Conservation (phyloP, 441 rosid genomes). For the Kokia cookei region DNA sequence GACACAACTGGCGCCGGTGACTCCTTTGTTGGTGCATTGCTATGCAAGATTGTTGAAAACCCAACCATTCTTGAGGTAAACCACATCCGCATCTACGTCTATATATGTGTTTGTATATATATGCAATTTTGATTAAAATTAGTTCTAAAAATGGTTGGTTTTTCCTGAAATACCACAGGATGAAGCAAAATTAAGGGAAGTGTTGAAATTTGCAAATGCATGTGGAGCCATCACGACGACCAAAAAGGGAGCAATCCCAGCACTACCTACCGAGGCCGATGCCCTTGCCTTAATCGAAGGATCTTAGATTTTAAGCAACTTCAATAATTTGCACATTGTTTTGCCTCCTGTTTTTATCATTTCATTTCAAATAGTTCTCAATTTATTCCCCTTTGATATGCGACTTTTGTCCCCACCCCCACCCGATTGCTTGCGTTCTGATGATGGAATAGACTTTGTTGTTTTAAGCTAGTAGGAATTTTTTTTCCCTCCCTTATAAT, state of each 20-base stretch:
- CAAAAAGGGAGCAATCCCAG: background rate
- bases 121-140: background rate
- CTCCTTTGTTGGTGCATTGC: constrained; percentile 83
- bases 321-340: background rate
- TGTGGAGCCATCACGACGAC: background rate
- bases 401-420: background rate
- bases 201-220: background rate
- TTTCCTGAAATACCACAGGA: constrained; percentile 33
- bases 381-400: background rate
- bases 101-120: too few relatives aligned
- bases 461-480: too few relatives aligned
- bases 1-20: constrained; percentile 99
- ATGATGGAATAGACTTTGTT: background rate
- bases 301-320: background rate
- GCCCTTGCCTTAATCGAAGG: background rate
- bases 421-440: background rate
- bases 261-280: background rate
- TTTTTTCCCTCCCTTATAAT: too few relatives aligned
- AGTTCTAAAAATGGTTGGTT: background rate
- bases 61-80: constrained; percentile 59
- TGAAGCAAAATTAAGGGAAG: constrained; percentile 59
- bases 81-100: background rate
- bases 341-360: background rate
- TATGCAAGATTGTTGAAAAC: constrained; percentile 71
- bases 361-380: background rate